Base-by-base conservation (phyloP, 345 rosid species). In the Capsella bursapastoris region DNA sequence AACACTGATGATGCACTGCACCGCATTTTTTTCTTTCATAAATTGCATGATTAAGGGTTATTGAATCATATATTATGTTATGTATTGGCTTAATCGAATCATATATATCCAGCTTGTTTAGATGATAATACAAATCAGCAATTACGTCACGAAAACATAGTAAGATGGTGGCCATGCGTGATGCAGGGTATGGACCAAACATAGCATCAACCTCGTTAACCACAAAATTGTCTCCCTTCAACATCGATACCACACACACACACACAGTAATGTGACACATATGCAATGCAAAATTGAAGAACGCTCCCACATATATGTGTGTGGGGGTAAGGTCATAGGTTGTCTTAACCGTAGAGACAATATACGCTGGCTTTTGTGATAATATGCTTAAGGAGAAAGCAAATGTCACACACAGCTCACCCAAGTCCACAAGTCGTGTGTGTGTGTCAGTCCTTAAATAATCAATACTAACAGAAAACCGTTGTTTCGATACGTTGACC, bases 151-250 rank as follows among this genome's bases (percentile, higher is more conserved):
- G 25, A 8, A 22, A 52, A 75, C 70, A 61, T 68, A 52, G 57
- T 1, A 61, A 69, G 5, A 68, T 61, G 70, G 74, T 53, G 64
- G 25, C 56, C 74, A 75, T 58, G 71, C 27, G 8, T 49, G 68
- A 59, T 68, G 79, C 63, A 75, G 49, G 70, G 69, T 62, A 15
- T 53, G 43, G 44, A 76, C 70, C 74, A 53, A 69, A 69, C 74
- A 76, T 68, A 62, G 50, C 70, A 48, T 61, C 58, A 48, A 62
- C 70, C 74, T 76, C 64, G 74, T 45, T 43, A n/a, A 35, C 79
- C 57, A 76, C 74, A 68, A 61, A 62, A 14, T 16, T 76, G 79
- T 76, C 74, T 62, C 70, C 74, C 74, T 69, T 68, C 50, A 62
- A 76, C 79, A 68, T 44, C 61, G 43, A 68, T 68, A 22, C 49